phyloP scores from a whole-genome alignment of 768 basidiomycete species.

The Lactifluus echinatus region DNA sequence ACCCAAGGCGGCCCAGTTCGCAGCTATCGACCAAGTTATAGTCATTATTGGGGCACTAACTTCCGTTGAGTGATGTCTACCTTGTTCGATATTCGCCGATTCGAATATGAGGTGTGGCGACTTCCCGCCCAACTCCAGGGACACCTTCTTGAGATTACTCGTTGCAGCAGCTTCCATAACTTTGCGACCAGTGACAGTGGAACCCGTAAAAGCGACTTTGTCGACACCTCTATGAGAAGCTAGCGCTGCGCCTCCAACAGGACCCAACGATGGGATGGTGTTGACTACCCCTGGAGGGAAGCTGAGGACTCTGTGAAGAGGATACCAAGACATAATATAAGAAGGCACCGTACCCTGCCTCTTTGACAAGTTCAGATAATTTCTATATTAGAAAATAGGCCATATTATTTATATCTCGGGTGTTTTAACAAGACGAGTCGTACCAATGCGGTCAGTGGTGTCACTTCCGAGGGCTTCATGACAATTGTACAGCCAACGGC shows the following conservation, averaged over 20 bases:
- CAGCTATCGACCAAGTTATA: slow-evolving; percentile 37
- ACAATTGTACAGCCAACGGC: slow-evolving; percentile 89
- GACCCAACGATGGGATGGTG: slow-evolving; percentile 74
- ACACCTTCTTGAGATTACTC: slow-evolving; percentile 94
- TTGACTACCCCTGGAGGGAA: slow-evolving; percentile 92
- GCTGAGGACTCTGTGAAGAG: slow-evolving; percentile 30
- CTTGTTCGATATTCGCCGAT: slow-evolving; percentile 85
- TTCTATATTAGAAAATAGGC: slow-evolving; percentile 37
- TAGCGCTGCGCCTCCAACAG: slow-evolving; percentile 78
- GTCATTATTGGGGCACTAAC: background rate
- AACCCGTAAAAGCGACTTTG: slow-evolving; percentile 94
- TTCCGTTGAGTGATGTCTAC: slow-evolving; percentile 41
- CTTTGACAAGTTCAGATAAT: slow-evolving; percentile 71
- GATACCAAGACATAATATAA: background rate
- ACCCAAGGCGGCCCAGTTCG: slow-evolving; percentile 79
- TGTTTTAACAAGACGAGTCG: slow-evolving; percentile 19
- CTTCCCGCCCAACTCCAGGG: slow-evolving; percentile 92
- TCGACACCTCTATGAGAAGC: slow-evolving; percentile 78
- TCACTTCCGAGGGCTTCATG: slow-evolving; percentile 90
- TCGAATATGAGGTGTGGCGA: slow-evolving; percentile 85
- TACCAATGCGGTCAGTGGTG: slow-evolving; percentile 76
- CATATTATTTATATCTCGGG: slow-evolving; percentile 4
- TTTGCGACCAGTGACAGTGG: slow-evolving; percentile 79
- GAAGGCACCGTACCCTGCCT: slow-evolving; percentile 58
- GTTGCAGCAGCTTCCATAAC: slow-evolving; percentile 89